Base-by-base conservation (phyloP, 495 filamentous ascomycete species). In the Tuber indicum region DNA sequence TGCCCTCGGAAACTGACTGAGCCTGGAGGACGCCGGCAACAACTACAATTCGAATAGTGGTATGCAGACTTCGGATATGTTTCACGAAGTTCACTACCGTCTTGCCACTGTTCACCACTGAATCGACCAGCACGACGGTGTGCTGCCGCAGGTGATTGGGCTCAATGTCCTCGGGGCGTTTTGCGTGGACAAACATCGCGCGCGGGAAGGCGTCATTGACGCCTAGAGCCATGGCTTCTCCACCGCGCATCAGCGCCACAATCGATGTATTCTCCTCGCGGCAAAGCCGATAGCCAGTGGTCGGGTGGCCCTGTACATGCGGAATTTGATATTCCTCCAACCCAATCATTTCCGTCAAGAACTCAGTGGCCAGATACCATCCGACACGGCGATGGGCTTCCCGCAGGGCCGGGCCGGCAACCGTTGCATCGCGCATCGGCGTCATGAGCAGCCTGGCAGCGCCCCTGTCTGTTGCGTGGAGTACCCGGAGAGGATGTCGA, bases 151-250 rank as follows among this genome's bases (percentile, higher is more conserved):
- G 44, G 81, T 89, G 86, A 19, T 86, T 47, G 2, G 41, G 46
- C 75, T 80, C 84, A 75, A 92, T 75, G 71, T 91, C 87, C 0
- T 80, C 76, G 0, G 87, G 84, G 39, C 82, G 7, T 1, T 83
- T 85, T 5, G 89, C 90, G 79, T 92, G 89, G 1, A 89, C 47
- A 76, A 91, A 89, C 81, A 84, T 86, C 21, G 90, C 88, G 1
- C 81, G 76, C 0, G 88, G 87, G 44, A 91, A 88, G 39, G 85
- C 87, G 2, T 90, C 86, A 78, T 82, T 89, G 75, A 92, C 86
- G 9, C 90, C 90, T 9, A 86, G 84, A n/a, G 90, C 91, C 88
- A 92, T 90, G 19, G 90, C 85, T 81, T 91, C 89, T 42, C 90
- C 90, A 32, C 88, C 90, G 44, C 90, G 88, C 90, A 92, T 91